Evolutionary conservation across 1,284 basidiomycete genomes (phyloP), one percentile per base, ranked within the genome.

Genomic region (Earliella scabrosa): DNA sequence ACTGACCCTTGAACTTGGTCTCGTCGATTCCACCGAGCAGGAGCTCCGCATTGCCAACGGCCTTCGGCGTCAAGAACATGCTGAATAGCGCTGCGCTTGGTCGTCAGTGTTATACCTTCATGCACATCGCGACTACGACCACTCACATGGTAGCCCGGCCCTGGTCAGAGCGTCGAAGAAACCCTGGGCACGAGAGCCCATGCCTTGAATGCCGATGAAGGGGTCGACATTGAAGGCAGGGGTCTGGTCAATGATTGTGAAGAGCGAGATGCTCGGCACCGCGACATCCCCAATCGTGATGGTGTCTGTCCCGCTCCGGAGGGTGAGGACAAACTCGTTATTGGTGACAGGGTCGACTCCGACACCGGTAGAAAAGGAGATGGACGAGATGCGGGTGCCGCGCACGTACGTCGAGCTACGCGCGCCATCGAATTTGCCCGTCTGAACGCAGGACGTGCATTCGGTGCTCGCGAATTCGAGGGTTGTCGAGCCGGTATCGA

Each of bases 171-270:
- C 71, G 1, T 73, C 74, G 60, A 83, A 82, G 61, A 83, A 75
- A n/a, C 81, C 80, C 61, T 76, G 70, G 8, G 77, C 77, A 20
- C 66, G 67, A 13, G 81, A 72, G 49, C 75, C 70, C 77, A 83
- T 77, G 52, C 81, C 81, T 67, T 80, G 77, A 55, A 82, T 83
- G 8, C 81, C 81, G 60, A 78, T 78, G 73, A 82, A 83, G 2
- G 81, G 82, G 67, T 84, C 79, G 20, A 78, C 73, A 44, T 73
- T 70, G 65, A 84, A 83, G 29, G 74, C 71, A 0, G 75, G 67
- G 0, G 81, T 82, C 65, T 83, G 79, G 58, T 79, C 67, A 11
- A 77, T 79, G 66, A 83, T 82, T 24, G 82, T 72, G 66, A 77
- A 82, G 13, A 84, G 67, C 41, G 66, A 69, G 36, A 77, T 71